A percentile compares a stretch with the other conserved stretches of the same genome.
Evolutionary conservation across 805 yeast species (phyloP).

Genomic region (Peterozyma toletana): DNA sequence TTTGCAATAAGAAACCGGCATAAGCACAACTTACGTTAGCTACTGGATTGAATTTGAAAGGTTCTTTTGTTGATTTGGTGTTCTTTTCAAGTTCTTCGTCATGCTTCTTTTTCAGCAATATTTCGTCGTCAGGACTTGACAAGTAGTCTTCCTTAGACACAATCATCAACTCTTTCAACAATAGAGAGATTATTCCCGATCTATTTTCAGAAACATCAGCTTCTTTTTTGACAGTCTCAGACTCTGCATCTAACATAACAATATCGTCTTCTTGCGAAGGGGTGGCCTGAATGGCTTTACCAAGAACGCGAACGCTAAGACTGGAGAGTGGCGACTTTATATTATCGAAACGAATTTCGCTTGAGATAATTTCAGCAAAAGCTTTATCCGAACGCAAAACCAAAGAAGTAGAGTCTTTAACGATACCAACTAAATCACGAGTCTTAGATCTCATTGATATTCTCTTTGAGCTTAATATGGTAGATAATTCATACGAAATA

Average conservation of each 20-base stretch:
- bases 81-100: conserved; percentile 16
- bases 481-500: conserved; percentile 40
- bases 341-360: conserved; percentile 11
- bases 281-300: conserved; percentile 10
- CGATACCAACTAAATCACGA: conserved; percentile 36
- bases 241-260: conserved; percentile 20
- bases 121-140: conserved; percentile 13
- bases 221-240: not conserved
- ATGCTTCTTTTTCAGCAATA: conserved; percentile 17
- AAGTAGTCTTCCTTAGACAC: conserved; percentile 19
- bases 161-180: conserved; percentile 60
- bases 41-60: conserved; percentile 6
- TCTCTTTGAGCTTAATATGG: conserved; percentile 4
- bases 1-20: conserved; percentile 60
- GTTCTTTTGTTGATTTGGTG: conserved; percentile 17
- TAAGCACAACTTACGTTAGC: conserved; percentile 53
- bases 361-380: conserved; percentile 17
- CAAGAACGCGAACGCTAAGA: conserved; percentile 4
- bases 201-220: not conserved
- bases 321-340: conserved; percentile 3
- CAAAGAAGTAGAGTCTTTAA: conserved; percentile 44
- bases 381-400: conserved; percentile 27
- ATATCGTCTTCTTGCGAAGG: conserved; percentile 17
- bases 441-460: conserved; percentile 12
- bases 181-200: conserved; percentile 56